These are phyloP conservation scores for Oryza longistaminata DNA, from an alignment of 176 grass and related monocot genomes.

Conservation along the genomic window DNA sequence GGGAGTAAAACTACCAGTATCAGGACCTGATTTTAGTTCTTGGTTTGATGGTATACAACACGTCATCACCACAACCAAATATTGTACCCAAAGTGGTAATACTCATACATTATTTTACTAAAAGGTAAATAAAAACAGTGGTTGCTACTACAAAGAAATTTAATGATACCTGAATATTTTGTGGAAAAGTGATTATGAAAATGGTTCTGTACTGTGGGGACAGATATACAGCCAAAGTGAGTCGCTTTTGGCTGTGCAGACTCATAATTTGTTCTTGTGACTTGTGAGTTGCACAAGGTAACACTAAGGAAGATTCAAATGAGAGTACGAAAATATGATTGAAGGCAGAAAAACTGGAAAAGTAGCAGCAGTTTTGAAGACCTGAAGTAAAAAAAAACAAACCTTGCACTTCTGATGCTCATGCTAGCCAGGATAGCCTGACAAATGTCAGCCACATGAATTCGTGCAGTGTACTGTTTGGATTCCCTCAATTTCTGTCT, in stretches of 20 bases:
- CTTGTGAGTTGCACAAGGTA: background rate
- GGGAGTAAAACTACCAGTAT: too few species aligned
- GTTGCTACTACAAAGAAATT: too few species aligned
- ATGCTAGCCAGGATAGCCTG: constrained; percentile 74
- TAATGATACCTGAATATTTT: too few species aligned
- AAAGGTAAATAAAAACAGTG: too few species aligned
- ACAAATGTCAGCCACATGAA: constrained; percentile 88
- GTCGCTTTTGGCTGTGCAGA: background rate
- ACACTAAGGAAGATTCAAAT: background rate
- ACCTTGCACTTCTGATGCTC: constrained; percentile 55
- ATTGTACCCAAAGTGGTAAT: too few species aligned
- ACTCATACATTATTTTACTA: too few species aligned
- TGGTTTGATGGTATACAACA: too few species aligned
- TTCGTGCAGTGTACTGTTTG: constrained; percentile 65
- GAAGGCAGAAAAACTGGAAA: background rate
- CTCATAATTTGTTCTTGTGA: background rate
- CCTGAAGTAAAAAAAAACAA: constrained; percentile 1
- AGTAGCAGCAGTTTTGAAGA: background rate
- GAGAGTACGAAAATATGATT: background rate
- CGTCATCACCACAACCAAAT: too few species aligned
- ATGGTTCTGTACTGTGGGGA: too few species aligned
- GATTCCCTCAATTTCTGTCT: constrained; percentile 63
- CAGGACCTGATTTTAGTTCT: too few species aligned
- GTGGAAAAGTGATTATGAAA: too few species aligned
- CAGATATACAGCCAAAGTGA: too few species aligned